Base-by-base conservation (phyloP, 805 yeast species). In the Komagataella pastoris region DNA sequence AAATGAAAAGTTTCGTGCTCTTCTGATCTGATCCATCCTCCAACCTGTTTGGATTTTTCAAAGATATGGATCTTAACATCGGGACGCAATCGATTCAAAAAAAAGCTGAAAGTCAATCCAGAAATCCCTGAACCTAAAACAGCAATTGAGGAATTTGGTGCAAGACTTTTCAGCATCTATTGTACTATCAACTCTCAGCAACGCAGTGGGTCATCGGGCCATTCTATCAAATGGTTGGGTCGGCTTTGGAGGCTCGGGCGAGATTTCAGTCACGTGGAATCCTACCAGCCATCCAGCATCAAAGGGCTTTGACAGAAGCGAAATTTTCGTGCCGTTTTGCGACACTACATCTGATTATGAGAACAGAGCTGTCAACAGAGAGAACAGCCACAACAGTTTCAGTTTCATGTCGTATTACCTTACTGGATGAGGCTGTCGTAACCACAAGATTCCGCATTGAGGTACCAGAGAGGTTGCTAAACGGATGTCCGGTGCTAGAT, bases 71-170 rank as follows among this genome's bases (percentile, higher is more conserved):
- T 74, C 3, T 68, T 65, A 17, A 87, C 58, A 63, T 89, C 96
- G 0, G 97, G 97, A 50, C 96, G 72, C n/a, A 88, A 63, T 51
- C 75, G 76, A 43, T 74, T 71, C 12, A 89, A 69, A 59, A 83
- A 85, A 59, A 83, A 85, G 1, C 85, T 78, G 60, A 77, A 85
- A 2, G 88, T 70, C 3, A 93, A 70, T 0, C 97, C 97, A 0
- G 96, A 85, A 2, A 91, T 77, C 0, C 99, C 99, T 0, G 86
- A 83, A 0, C 99, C 99, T 1, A 89, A 61, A 0, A 90, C 85
- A 0, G 85, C 89, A 2, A 89, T 81, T 18, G 65, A 64, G 14
- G 40, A 30, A 30, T 30, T 30, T 14, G 40, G 40, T 30, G 40
- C 40, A 30, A 30, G 40, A 30, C 40, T 30, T 30, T 30, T 30